Evolutionary conservation across 2,329 filamentous ascomycete species (phyloP).

Genomic region (Penicillium sp.): DNA sequence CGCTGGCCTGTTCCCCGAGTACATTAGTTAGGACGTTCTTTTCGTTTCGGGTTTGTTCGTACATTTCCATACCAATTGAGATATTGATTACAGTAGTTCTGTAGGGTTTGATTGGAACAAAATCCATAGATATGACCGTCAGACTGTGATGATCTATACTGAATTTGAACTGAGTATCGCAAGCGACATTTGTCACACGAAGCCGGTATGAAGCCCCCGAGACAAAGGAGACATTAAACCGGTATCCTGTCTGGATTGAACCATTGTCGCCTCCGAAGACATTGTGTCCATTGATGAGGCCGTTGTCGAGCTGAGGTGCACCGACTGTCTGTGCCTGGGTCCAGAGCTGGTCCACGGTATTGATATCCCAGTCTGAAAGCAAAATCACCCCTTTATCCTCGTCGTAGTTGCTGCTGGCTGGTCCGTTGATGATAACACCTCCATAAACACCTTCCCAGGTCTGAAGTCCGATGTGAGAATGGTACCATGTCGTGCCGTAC

Average conservation of each 20-base stretch:
- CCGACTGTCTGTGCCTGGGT: constrained; percentile 19
- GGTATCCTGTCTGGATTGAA: constrained; percentile 29
- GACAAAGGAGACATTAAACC: constrained; percentile 52
- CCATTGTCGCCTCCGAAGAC: constrained; percentile 23
- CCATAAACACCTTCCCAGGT: constrained; percentile 59
- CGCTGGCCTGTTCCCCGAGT: constrained; percentile 33
- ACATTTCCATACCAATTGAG: constrained; percentile 40
- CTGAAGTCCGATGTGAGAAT: constrained; percentile 40
- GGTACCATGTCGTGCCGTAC: constrained; percentile 39
- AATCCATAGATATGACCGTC: constrained; percentile 58
- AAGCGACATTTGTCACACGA: constrained; percentile 29
- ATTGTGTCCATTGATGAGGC: constrained; percentile 49
- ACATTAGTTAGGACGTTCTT: background rate
- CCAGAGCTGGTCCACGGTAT: constrained; percentile 28
- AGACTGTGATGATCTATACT: constrained; percentile 55
- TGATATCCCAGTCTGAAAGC: constrained; percentile 36
- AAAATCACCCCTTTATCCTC: constrained; percentile 37
- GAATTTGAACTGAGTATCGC: constrained; percentile 43
- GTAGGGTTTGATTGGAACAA: constrained; percentile 61
- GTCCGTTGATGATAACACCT: constrained; percentile 53
- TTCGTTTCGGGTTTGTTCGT: background rate
- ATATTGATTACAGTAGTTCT: constrained; percentile 49
- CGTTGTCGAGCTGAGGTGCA: constrained; percentile 43
- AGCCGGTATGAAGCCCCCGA: constrained; percentile 31
- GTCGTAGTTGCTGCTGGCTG: constrained; percentile 42